phyloP scores from a whole-genome alignment of 2,329 filamentous ascomycete species.

The Periconia macrospinosa region DNA sequence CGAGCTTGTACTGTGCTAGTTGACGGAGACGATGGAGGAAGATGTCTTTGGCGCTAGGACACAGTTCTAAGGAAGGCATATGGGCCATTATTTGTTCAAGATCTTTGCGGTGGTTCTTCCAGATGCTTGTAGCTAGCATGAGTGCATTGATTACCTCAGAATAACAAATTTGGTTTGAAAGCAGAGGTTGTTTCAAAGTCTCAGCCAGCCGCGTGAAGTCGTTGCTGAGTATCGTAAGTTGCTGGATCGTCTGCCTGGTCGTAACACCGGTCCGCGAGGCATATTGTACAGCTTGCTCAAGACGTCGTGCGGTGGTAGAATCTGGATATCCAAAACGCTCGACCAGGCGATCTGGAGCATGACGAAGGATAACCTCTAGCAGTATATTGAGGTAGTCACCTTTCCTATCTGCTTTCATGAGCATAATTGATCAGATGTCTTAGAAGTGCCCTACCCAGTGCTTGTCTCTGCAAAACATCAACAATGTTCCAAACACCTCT shows the following conservation, averaged over 20 bases:
- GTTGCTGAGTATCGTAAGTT: background rate
- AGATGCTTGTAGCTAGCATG: background rate
- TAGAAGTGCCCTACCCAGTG: conserved; percentile 2
- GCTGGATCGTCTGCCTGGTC: background rate
- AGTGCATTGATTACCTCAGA: background rate
- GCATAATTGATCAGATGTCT: background rate
- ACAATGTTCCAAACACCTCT: conserved; percentile 3
- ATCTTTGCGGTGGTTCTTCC: background rate
- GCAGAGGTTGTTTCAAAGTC: too few species aligned
- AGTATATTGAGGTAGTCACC: background rate
- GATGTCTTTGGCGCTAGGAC: conserved; percentile 2
- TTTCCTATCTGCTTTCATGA: background rate
- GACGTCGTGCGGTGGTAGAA: conserved; percentile 1
- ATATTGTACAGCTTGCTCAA: conserved; percentile 1
- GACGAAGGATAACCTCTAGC: background rate
- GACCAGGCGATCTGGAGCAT: conserved; percentile 1
- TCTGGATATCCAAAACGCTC: conserved; percentile 1
- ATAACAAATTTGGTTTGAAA: too few species aligned
- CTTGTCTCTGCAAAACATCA: conserved; percentile 3
- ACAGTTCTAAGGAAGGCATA: conserved; percentile 2
- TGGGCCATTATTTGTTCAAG: background rate
- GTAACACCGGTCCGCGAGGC: background rate
- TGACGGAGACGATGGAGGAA: conserved; percentile 1
- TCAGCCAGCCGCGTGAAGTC: background rate
- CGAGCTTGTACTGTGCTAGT: conserved; percentile 7